phyloP scores from a whole-genome alignment of 768 basidiomycete genomes.

The Infundibulicybe gibba region DNA sequence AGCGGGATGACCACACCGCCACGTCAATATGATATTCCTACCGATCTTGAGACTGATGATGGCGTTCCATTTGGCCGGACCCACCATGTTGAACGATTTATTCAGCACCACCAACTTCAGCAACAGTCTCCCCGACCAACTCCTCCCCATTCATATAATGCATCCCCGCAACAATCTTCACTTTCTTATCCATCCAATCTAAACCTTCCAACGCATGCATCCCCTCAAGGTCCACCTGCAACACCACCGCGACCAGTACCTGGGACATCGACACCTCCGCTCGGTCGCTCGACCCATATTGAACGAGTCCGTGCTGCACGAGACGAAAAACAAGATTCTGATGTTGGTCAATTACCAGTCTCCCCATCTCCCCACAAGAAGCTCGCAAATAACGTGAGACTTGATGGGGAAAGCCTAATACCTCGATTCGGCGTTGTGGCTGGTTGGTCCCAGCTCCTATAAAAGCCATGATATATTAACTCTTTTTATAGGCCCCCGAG shows the following conservation, averaged over 20 bases:
- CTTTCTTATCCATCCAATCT: conserved; percentile 21
- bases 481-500: neutral
- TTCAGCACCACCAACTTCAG: conserved; percentile 36
- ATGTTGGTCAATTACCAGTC: conserved; percentile 25
- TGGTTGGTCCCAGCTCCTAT: conserved; percentile 13
- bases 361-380: conserved; percentile 36
- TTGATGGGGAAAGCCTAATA: conserved; percentile 22
- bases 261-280: conserved; percentile 27
- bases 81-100: conserved; percentile 55
- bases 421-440: conserved; percentile 25
- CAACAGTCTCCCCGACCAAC: conserved; percentile 24
- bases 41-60: conserved; percentile 58
- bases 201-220: conserved; percentile 25
- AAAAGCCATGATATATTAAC: conserved; percentile 3
- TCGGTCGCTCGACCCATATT: conserved; percentile 30
- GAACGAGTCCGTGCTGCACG: conserved; percentile 25
- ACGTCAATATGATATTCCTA: conserved; percentile 38
- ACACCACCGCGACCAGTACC: conserved; percentile 30
- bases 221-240: conserved; percentile 27
- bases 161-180: conserved; percentile 12
- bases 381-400: neutral
- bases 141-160: conserved; percentile 3
- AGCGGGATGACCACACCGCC: conserved; percentile 34
- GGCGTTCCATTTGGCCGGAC: conserved; percentile 62
- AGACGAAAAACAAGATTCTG: conserved; percentile 24